Conservation (phyloP, 176 grass and related monocot species). For the Ensete glaucum region DNA sequence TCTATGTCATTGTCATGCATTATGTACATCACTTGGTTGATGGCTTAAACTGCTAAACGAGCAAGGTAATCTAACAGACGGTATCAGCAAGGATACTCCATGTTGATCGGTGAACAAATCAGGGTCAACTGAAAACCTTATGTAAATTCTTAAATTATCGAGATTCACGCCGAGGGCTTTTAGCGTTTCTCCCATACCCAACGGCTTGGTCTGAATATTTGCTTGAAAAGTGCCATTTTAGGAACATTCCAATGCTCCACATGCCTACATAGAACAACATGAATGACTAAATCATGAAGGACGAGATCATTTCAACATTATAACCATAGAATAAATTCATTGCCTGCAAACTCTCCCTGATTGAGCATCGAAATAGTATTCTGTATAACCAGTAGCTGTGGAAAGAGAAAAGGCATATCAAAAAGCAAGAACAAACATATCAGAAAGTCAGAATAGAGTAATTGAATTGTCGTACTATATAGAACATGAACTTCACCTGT, state of each 20-base stretch:
- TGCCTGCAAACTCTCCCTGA: slow-evolving; percentile 60
- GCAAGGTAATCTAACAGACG: background rate
- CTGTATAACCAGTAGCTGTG: slow-evolving; percentile 87
- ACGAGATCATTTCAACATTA: background rate
- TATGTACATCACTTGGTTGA: background rate
- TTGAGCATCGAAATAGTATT: slow-evolving; percentile 62
- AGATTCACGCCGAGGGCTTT: background rate
- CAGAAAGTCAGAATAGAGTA: background rate
- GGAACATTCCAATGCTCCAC: slow-evolving; percentile 87
- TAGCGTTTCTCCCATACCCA: slow-evolving; percentile 60
- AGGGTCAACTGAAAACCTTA: too few species aligned
- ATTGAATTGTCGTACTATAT: background rate
- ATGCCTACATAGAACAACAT: slow-evolving; percentile 33
- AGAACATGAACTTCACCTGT: too few species aligned
- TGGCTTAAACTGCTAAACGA: background rate
- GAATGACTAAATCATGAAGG: background rate
- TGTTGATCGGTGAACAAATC: background rate
- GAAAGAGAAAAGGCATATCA: background rate
- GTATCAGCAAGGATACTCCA: background rate
- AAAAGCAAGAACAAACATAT: background rate
- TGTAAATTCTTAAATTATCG: background rate
- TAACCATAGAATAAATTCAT: background rate
- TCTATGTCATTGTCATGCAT: background rate
- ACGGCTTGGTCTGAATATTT: slow-evolving; percentile 80
- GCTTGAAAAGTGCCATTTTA: slow-evolving; percentile 72